These are phyloP conservation scores for Boletus subcaerulescens DNA, from an alignment of 768 basidiomycete species.

Conservation along the genomic window DNA sequence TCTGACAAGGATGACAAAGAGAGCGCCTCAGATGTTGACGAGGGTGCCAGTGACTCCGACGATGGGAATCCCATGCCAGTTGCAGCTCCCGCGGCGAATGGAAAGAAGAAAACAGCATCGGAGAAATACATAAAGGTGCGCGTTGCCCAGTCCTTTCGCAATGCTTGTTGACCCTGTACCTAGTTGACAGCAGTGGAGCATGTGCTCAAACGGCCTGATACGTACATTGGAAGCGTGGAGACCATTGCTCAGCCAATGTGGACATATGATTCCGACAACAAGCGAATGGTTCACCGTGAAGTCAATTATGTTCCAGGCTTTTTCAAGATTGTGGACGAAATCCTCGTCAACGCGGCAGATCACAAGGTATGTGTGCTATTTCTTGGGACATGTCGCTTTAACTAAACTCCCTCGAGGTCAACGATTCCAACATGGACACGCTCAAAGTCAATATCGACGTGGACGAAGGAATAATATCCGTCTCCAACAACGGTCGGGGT, in stretches of 20 bases:
- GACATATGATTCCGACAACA: constrained; percentile 84
- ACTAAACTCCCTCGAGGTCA: constrained; percentile 56
- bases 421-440: constrained; percentile 87
- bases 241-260: constrained; percentile 85
- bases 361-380: constrained; percentile 74
- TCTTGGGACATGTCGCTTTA: background rate
- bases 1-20: constrained; percentile 64
- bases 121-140: constrained; percentile 88
- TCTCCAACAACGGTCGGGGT: constrained; percentile 93
- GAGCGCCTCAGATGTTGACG: constrained; percentile 42
- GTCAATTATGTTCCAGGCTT: constrained; percentile 95
- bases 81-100: constrained; percentile 28
- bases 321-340: constrained; percentile 99
- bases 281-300: constrained; percentile 79
- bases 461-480: constrained; percentile 82
- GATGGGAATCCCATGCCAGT: constrained; percentile 35
- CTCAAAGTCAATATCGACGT: constrained; percentile 86
- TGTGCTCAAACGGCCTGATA: constrained; percentile 86
- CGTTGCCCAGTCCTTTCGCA: background rate
- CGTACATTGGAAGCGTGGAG: constrained; percentile 96
- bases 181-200: constrained; percentile 96
- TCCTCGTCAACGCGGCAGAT: constrained; percentile 97
- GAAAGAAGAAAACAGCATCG: constrained; percentile 84
- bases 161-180: background rate
- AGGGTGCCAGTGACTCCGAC: constrained; percentile 36